Conservation (phyloP, 192 early-diverging fungal species). For the Diversispora epigaea region DNA sequence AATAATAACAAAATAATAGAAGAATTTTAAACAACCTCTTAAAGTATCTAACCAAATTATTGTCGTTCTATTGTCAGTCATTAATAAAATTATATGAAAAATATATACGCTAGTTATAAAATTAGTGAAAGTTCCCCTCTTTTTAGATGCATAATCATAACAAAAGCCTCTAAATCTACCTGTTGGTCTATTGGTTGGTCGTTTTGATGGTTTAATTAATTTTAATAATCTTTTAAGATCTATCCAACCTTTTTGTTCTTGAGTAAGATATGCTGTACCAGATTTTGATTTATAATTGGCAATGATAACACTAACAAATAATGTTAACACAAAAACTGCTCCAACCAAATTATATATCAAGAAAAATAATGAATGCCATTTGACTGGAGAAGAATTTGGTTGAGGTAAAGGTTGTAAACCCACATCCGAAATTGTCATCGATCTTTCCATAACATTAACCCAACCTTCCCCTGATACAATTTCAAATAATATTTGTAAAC, state of each 20-base stretch:
- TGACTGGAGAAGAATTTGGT: constrained; percentile 38
- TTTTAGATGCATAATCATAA: constrained; percentile 48
- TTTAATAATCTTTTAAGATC: constrained; percentile 58
- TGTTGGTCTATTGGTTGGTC: constrained; percentile 41
- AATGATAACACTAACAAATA: constrained; percentile 62
- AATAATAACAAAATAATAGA: too few relatives aligned
- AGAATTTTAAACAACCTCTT: constrained; percentile 5
- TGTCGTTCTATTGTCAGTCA: constrained; percentile 35
- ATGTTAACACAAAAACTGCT: constrained; percentile 55
- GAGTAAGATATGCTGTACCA: constrained; percentile 58
- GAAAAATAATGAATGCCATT: constrained; percentile 56
- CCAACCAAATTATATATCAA: constrained; percentile 60
- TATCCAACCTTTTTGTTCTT: constrained; percentile 60
- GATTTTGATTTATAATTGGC: constrained; percentile 58
- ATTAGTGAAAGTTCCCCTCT: constrained; percentile 48
- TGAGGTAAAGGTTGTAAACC: constrained; percentile 34
- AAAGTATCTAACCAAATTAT: constrained; percentile 33
- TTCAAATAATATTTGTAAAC: constrained; percentile 58
- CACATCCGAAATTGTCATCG: constrained; percentile 37
- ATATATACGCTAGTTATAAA: constrained; percentile 46
- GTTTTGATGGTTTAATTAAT: constrained; percentile 52
- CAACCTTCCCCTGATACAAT: constrained; percentile 62
- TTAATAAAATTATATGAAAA: constrained; percentile 48
- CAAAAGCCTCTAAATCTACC: constrained; percentile 43
- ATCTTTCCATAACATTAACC: constrained; percentile 33